Percentiles rank a stretch among this genome's conserved stretches.
Evolutionary conservation across 495 filamentous ascomycete species (phyloP).

Genomic region (Pyronema omphalodes): DNA sequence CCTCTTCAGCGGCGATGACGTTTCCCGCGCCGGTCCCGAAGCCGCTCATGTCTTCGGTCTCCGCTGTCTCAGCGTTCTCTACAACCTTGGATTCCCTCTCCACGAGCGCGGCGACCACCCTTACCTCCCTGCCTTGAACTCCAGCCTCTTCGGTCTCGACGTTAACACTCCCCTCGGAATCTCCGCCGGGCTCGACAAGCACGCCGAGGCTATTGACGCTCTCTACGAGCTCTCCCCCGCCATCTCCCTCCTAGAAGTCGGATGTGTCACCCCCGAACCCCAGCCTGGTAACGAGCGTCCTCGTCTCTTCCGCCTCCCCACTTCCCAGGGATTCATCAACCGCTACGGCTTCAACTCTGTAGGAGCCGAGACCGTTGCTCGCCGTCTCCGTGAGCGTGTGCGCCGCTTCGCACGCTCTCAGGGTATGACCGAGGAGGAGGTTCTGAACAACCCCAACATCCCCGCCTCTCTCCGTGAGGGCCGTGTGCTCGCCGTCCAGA

Average conservation of each 20-base stretch:
- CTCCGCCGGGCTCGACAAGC: constrained; percentile 85
- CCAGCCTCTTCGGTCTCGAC: constrained; percentile 51
- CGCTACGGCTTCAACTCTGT: constrained; percentile 87
- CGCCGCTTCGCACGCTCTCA: constrained; percentile 51
- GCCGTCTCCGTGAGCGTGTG: constrained; percentile 57
- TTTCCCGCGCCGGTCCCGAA: constrained; percentile 49
- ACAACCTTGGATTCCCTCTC: constrained; percentile 47
- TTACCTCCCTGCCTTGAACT: constrained; percentile 12
- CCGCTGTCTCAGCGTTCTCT: constrained; percentile 45
- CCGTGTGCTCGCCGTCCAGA: constrained; percentile 70
- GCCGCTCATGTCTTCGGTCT: constrained; percentile 72
- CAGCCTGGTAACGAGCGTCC: constrained; percentile 77
- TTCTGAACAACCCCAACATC: constrained; percentile 50
- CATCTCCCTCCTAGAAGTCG: constrained; percentile 58
- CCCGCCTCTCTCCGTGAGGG: constrained; percentile 61
- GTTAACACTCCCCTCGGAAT: constrained; percentile 77
- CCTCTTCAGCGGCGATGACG: constrained; percentile 30
- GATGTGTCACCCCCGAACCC: constrained; percentile 67
- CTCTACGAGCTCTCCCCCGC: constrained; percentile 65
- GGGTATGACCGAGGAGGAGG: constrained; percentile 48
- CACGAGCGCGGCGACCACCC: constrained; percentile 50
- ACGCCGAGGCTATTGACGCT: constrained; percentile 66
- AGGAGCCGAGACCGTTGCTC: constrained; percentile 72
- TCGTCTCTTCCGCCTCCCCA: constrained; percentile 68
- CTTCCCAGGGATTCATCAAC: constrained; percentile 74